A percentile compares a stretch with the other conserved stretches of the same genome.
phyloP scores from a whole-genome alignment of 225 moss, liverwort and hornwort species.

The Pseudisothecium myosuroides region DNA sequence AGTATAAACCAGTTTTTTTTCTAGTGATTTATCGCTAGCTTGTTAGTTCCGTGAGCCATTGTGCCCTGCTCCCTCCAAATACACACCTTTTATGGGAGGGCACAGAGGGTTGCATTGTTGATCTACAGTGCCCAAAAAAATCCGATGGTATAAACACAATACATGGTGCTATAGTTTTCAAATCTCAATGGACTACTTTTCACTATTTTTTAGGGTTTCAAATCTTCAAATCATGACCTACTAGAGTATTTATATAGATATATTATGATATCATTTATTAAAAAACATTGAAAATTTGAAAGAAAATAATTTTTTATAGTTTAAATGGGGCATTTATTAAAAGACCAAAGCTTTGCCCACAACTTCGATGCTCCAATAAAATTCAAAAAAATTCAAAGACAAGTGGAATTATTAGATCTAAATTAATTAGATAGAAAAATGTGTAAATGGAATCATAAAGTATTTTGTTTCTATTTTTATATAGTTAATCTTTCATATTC shows the following conservation, averaged over 20 bases:
- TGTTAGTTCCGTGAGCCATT: too few species aligned
- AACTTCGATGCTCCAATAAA: too few species aligned
- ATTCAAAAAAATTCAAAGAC: background rate
- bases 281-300: background rate
- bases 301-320: background rate
- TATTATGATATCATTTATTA: accelerated
- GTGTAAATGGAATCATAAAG: background rate
- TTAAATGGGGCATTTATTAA: background rate
- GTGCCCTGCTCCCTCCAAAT: too few species aligned
- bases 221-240: background rate
- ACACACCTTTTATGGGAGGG: too few species aligned
- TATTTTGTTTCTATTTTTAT: background rate
- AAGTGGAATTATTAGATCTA: background rate
- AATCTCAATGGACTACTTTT: too few species aligned
- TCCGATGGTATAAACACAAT: too few species aligned
- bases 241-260: background rate
- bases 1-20: background rate
- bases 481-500: background rate
- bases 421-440: background rate
- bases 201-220: too few species aligned
- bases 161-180: too few species aligned
- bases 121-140: too few species aligned
- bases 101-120: too few species aligned
- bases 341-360: background rate
- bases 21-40: too few species aligned